A percentile compares a stretch with the other conserved stretches of the same genome.
phyloP scores from a whole-genome alignment of 2,329 filamentous ascomycete species.

The Colletotrichum sp. region DNA sequence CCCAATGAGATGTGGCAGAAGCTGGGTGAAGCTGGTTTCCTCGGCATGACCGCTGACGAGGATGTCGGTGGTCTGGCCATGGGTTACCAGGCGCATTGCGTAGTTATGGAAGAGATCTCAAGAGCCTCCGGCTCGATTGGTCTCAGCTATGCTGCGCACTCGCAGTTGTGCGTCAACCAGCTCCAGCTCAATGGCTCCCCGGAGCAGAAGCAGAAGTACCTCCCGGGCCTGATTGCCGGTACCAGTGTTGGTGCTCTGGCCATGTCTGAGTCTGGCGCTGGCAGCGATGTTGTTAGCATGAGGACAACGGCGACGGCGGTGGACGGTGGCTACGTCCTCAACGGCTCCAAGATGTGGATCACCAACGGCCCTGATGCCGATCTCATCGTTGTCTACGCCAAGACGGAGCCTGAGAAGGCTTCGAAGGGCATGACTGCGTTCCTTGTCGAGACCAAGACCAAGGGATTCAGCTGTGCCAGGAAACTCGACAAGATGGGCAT shows the following conservation, averaged over 20 bases:
- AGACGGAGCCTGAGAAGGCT: constrained; percentile 80
- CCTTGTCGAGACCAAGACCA: constrained; percentile 73
- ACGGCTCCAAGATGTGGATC: constrained; percentile 99
- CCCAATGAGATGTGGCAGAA: constrained; percentile 93
- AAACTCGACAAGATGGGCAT: constrained; percentile 99
- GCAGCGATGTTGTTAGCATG: constrained; percentile 96
- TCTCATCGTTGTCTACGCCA: constrained; percentile 93
- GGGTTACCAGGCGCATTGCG: constrained; percentile 96
- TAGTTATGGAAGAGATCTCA: constrained; percentile 94
- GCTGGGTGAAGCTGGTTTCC: constrained; percentile 86
- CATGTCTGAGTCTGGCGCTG: constrained; percentile 92
- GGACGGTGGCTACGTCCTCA: constrained; percentile 84
- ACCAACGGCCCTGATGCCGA: constrained; percentile 97
- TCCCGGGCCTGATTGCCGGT: constrained; percentile 83
- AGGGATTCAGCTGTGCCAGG: constrained; percentile 84
- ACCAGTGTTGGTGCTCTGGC: constrained; percentile 85
- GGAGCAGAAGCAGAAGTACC: constrained; percentile 80
- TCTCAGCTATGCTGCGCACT: constrained; percentile 94
- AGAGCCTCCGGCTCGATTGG: constrained; percentile 84
- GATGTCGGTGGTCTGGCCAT: constrained; percentile 87
- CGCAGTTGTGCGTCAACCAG: constrained; percentile 96
- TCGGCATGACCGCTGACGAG: constrained; percentile 93
- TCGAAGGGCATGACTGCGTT: constrained; percentile 96
- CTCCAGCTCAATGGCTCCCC: constrained; percentile 84
- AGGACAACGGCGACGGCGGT: constrained; percentile 81